Base-by-base conservation (phyloP, 2,329 filamentous ascomycete species). In the Cladobotryum protrusum region DNA sequence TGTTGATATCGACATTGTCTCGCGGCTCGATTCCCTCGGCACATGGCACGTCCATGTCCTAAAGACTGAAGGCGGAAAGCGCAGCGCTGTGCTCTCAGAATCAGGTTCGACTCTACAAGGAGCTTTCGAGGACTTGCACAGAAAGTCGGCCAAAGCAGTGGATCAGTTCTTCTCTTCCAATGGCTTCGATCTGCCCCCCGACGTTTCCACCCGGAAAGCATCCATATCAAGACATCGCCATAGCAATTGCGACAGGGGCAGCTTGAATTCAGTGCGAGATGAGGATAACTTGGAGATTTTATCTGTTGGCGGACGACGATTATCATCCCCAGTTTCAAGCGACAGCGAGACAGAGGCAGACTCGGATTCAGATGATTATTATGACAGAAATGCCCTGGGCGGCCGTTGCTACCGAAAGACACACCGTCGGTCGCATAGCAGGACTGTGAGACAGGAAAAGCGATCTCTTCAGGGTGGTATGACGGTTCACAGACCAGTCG, bases 101-200 rank as follows among this genome's bases (percentile, higher is more conserved):
- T 55, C 62, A 2, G 65, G 58, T 6, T 42, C 51, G 14, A 61
- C 63, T 14, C 50, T 62, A 7, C 49, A 61, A 18, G 61, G 62
- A 4, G 70, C 69, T 9, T 56, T 73, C 5, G 62, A 67, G 45
- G 51, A 60, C 14, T 66, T 73, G n/a, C 66, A 71, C 51, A 51
- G 56, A 42, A 67, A 63, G 52, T 68, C 69, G 9, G 68, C 69
- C n/a, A 65, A 67, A 39, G 66, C 64, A n/a, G 64, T 69, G 39
- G 54, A 62, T 50, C 52, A 54, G 41, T 56, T 54, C 55, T 61
- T 68, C 47, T 37, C 52, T n/a, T 57, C 58, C 19, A 62, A 67
- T 43, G 70, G 68, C 43, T 71, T 66, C 45, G 61, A 55, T 19
- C 53, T 57, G 12, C 50, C 54, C 18, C 56, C 58, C 8, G 48